Evolutionary conservation across 257 asterid species (phyloP), one percentile per base, ranked within the genome.

Genomic region (Solanum commersonii): DNA sequence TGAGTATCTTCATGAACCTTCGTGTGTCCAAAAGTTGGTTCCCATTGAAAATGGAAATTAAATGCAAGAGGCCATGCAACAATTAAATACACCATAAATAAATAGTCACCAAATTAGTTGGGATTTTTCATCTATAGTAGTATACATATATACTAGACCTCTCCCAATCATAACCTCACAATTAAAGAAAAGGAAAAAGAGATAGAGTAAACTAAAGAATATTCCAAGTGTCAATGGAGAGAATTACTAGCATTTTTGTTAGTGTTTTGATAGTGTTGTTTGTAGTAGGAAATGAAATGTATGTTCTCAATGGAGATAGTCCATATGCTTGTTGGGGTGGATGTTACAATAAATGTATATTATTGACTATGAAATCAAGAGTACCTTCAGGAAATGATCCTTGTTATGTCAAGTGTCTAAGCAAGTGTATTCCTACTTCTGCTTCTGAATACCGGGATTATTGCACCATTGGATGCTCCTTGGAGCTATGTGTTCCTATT

Each of bases 301-400:
- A 74, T 27, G 7, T 15, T 42, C 91, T 83, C 27, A 46, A 44
- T 23, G 90, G 90, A 7, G 90, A 91, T 44, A 70, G 12, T 16
- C n/a, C 89, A 3, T 94, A 92, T 85, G 68, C 90, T 22, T 94
- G 96, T 37, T 90, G 90, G 91, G 96, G 98, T 37, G 96, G 98
- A 10, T 94, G 98, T 86, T 93, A 92, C 87, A 94, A 93, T 63
- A 60, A 83, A 68, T 93, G 96, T 78, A 76, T 91, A 79, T 79
- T 90, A 20, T 60, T 88, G 12, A 60, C 59, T 34, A 70, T 40
- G 52, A 31, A 11, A 37, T 3, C 67, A 9, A 40, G 63, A 87
- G 2, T 6, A 18, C 44, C 83, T 25, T 2, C 74, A 4, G 87
- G 84, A n/a, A 87, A 27, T 31, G 38, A 89, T 42, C 88, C 89